Evolutionary conservation across 2,329 filamentous ascomycete genomes (phyloP), one percentile per base, ranked within the genome.

Genomic region (Calonectria ilicicola): DNA sequence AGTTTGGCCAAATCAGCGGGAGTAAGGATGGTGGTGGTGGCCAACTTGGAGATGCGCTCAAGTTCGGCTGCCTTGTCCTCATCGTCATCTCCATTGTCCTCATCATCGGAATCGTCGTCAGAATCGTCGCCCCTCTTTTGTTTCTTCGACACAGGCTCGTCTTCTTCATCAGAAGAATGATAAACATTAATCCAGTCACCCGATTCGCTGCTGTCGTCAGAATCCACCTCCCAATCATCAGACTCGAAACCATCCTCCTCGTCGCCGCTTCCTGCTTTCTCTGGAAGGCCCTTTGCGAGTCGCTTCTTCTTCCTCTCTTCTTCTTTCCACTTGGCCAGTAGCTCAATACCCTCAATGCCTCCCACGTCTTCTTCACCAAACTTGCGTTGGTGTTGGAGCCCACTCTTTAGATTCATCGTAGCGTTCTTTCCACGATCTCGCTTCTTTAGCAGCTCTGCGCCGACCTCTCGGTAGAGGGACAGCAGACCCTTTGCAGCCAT

Each of bases 1-100:
- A 99, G 92, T 83, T 98, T 98, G 77, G 94, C 93, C n/a, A 98
- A 90, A 84, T 99, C 97, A 15, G 97, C 97, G 0, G 97, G 97
- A 0, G 97, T 99, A 74, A 99, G 92, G 76, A 99, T 97, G 62
- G 94, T 93, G 2, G 95, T 98, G 0, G 95, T 98, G n/a, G 96
- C 96, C 51, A 98, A 91, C 79, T 92, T 95, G 15, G 93, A 92
- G 76, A 92, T 89, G 74, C 87, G 86, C 69, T 87, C 82, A 8
- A 86, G 78, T 72, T 88, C 85, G 15, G 83, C 85, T n/a, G 86
- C 85, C 6, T 85, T 82, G 32, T 83, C 84, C n/a, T 82, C 82
- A 15, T 83, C 85, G 56, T 88, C 84, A 72, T 88, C 84, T 10
- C 86, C 86, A 53, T 84, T 35, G 10, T 14, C 83, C 8, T 83